phyloP scores from a whole-genome alignment of 2,329 filamentous ascomycete species.

The Hymenoscyphus repandus region DNA sequence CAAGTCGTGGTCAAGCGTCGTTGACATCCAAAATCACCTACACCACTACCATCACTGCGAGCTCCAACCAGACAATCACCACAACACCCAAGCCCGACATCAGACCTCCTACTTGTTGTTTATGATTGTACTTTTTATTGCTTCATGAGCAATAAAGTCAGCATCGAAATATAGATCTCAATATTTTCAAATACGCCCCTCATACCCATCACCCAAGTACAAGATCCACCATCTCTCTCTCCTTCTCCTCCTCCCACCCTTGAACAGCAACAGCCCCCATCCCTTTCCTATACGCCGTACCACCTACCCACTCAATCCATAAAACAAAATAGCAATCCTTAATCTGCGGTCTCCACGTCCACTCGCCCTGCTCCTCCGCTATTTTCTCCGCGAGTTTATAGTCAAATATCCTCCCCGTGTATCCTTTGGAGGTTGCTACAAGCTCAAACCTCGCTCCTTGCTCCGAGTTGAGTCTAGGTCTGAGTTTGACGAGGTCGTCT shows the following conservation, averaged over 20 bases:
- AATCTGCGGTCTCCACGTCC: neutral
- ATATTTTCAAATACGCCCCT: too few relatives aligned
- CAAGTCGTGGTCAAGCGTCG: too few relatives aligned
- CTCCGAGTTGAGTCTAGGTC: neutral
- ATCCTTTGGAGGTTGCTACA: neutral
- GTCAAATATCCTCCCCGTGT: neutral
- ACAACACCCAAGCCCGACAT: too few relatives aligned
- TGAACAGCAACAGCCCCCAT: neutral
- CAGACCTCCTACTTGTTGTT: too few relatives aligned
- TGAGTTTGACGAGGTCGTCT: neutral
- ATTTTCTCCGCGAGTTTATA: neutral
- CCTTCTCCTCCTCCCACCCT: neutral
- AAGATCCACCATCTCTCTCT: neutral
- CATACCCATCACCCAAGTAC: too few relatives aligned
- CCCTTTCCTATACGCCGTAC: neutral
- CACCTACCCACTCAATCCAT: slow-evolving; percentile 3
- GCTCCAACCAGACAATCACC: too few relatives aligned
- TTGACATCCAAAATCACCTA: too few relatives aligned
- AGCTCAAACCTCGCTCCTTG: neutral
- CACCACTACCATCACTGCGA: too few relatives aligned
- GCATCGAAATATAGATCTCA: too few relatives aligned
- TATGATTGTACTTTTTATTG: too few relatives aligned
- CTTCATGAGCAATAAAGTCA: too few relatives aligned
- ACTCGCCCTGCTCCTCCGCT: neutral
- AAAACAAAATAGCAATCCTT: slow-evolving; percentile 1